Percentiles rank a stretch among this genome's conserved stretches.
Conservation (phyloP, 148 eudicot genomes). For the Rheum nobile region DNA sequence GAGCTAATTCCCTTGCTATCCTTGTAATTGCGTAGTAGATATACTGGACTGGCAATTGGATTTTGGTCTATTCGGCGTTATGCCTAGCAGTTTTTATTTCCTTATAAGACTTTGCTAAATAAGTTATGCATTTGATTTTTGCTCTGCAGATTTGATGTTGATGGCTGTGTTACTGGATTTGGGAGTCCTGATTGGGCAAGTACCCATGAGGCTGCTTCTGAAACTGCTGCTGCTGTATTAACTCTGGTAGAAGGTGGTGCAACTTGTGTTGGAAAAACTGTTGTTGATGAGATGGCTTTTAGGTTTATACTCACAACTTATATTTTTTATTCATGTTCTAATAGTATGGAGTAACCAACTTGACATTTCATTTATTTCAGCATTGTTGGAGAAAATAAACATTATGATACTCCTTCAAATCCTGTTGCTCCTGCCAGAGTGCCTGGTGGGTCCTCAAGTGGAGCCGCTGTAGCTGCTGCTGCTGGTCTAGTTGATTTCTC, state of each 20-base stretch:
- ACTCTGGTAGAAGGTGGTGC: slow-evolving; percentile 91
- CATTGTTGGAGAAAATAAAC: slow-evolving; percentile 76
- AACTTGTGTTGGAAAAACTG: slow-evolving; percentile 83
- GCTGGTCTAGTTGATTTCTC: slow-evolving; percentile 82
- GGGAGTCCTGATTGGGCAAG: slow-evolving; percentile 80
- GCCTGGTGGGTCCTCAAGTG: slow-evolving; percentile 92
- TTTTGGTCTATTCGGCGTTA: background rate
- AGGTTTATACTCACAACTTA: slow-evolving; percentile 35
- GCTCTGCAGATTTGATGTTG: slow-evolving; percentile 57
- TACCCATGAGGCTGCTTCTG: slow-evolving; percentile 78
- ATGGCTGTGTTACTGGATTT: slow-evolving; percentile 81
- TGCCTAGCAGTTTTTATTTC: background rate
- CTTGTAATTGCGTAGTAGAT: background rate
- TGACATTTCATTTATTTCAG: slow-evolving; percentile 31
- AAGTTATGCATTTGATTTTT: background rate
- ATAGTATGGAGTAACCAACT: background rate
- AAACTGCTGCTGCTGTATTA: slow-evolving; percentile 60
- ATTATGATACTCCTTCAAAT: slow-evolving; percentile 78
- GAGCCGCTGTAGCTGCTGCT: slow-evolving; percentile 93
- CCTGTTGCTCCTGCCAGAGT: slow-evolving; percentile 56
- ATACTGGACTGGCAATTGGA: background rate
- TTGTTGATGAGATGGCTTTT: slow-evolving; percentile 84
- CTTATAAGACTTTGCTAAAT: background rate
- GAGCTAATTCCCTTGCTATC: background rate
- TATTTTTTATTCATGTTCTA: background rate